Evolutionary conservation across 2,329 filamentous ascomycete species (phyloP).

Genomic region (Cladophialophora immunda): DNA sequence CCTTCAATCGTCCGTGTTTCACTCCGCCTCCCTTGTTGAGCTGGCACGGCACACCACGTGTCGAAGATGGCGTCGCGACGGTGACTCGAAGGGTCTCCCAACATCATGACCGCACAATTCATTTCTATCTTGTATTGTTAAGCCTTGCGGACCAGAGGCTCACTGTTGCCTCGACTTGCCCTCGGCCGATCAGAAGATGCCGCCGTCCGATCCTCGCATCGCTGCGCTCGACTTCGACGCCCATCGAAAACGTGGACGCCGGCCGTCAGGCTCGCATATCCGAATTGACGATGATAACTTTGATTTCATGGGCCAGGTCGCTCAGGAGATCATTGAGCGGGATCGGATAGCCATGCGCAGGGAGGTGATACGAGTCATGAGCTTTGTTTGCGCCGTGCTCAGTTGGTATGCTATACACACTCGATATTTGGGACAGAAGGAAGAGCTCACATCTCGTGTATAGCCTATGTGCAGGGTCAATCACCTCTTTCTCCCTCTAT

Average conservation of each 20-base stretch:
- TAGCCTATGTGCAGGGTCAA: slow-evolving; percentile 83
- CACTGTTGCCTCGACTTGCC: not conserved
- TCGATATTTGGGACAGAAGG: not conserved
- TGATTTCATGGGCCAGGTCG: slow-evolving; percentile 68
- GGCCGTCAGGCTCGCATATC: slow-evolving; percentile 36
- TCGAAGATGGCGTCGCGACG: slow-evolving; percentile 19
- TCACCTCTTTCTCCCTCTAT: slow-evolving; percentile 93
- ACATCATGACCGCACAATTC: slow-evolving; percentile 16
- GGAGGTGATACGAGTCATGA: slow-evolving; percentile 62
- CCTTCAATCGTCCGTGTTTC: not conserved
- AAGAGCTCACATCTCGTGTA: slow-evolving; percentile 1
- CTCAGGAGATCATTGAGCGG: slow-evolving; percentile 66
- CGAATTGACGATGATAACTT: slow-evolving; percentile 43
- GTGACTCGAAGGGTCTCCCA: not conserved
- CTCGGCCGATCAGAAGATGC: slow-evolving; percentile 25
- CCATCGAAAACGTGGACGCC: slow-evolving; percentile 44
- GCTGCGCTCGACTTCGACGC: slow-evolving; percentile 59
- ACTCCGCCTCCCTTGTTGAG: slow-evolving; percentile 9
- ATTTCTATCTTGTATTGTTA: slow-evolving; percentile 8
- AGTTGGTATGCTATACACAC: slow-evolving; percentile 57
- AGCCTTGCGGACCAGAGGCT: not conserved
- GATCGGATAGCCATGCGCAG: slow-evolving; percentile 64
- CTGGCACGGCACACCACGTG: slow-evolving; percentile 8
- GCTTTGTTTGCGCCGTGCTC: slow-evolving; percentile 68
- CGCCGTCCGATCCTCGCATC: slow-evolving; percentile 42